A percentile compares a stretch with the other conserved stretches of the same genome.
phyloP scores from a whole-genome alignment of 2,329 filamentous ascomycete species.

The Colletotrichum spaethianum region DNA sequence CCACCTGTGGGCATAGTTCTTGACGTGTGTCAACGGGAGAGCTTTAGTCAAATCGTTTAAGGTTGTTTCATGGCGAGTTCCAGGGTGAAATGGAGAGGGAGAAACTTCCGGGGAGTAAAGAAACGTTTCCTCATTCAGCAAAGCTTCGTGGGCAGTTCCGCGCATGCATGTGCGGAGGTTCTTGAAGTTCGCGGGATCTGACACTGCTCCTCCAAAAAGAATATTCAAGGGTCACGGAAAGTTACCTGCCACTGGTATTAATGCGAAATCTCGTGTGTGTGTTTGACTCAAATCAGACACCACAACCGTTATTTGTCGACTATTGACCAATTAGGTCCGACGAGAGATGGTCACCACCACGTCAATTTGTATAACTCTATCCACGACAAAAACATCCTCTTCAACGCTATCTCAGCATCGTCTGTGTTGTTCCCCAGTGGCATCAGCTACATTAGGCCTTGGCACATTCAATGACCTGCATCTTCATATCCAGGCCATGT shows the following conservation, averaged over 20 bases:
- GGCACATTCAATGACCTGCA: constrained; percentile 37
- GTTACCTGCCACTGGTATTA: not conserved
- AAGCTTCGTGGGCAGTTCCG: not conserved
- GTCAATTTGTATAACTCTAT: not conserved
- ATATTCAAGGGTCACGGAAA: not conserved
- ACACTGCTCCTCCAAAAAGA: not conserved
- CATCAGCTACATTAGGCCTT: not conserved
- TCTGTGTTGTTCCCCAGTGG: not conserved
- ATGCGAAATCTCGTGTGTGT: not conserved
- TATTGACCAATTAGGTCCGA: not conserved
- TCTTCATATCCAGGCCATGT: constrained; percentile 28
- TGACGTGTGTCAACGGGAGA: not conserved
- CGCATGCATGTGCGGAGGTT: too few relatives aligned
- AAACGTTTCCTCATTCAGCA: not conserved
- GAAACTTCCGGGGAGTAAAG: not conserved
- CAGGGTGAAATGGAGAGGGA: not conserved
- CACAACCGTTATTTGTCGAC: not conserved
- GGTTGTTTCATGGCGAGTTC: constrained; percentile 9
- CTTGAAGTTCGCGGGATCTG: not conserved
- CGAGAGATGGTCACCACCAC: not conserved
- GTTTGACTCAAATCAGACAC: not conserved
- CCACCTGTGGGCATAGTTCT: not conserved
- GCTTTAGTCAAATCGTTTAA: not conserved
- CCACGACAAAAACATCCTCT: not conserved
- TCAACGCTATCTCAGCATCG: not conserved